These are phyloP conservation scores for Saccharomyces uvarum DNA, from an alignment of 1,139 yeast species.

Conservation along the genomic window DNA sequence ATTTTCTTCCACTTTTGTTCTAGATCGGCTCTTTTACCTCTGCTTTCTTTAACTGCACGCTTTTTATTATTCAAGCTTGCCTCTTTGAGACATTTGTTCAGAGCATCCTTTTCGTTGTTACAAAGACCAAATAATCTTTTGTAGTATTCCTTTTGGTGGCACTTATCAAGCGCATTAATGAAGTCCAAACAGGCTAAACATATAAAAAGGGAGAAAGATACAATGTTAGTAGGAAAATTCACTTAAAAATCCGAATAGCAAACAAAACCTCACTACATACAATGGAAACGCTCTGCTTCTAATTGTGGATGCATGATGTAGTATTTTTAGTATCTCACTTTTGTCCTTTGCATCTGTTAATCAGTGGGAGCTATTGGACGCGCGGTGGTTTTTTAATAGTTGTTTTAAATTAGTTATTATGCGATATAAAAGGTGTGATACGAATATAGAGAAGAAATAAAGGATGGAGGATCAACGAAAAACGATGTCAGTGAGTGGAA, in stretches of 20 bases:
- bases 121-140: slow-evolving; percentile 79
- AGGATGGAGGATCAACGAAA: not conserved
- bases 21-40: slow-evolving; percentile 48
- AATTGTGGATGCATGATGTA: slow-evolving; percentile 38
- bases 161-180: slow-evolving; percentile 82
- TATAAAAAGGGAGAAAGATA: not conserved
- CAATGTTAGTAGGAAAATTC: slow-evolving; percentile 7
- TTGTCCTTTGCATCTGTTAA: not conserved
- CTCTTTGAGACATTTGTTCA: slow-evolving; percentile 69
- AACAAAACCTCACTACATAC: slow-evolving; percentile 21
- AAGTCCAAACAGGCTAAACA: slow-evolving; percentile 61
- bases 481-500: not conserved
- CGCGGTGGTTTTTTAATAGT: not conserved
- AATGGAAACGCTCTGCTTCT: slow-evolving; percentile 36
- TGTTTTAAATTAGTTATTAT: not conserved
- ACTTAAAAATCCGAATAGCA: not conserved
- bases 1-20: slow-evolving; percentile 52
- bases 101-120: slow-evolving; percentile 74
- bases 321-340: not conserved
- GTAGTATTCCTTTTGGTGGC: slow-evolving; percentile 68
- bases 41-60: slow-evolving; percentile 50
- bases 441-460: not conserved
- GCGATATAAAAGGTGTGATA: not conserved
- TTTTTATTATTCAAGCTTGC: slow-evolving; percentile 66
- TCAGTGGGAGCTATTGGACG: not conserved